These are phyloP conservation scores for Pichia cephalocereana DNA, from an alignment of 805 yeast genomes.

Conservation along the genomic window DNA sequence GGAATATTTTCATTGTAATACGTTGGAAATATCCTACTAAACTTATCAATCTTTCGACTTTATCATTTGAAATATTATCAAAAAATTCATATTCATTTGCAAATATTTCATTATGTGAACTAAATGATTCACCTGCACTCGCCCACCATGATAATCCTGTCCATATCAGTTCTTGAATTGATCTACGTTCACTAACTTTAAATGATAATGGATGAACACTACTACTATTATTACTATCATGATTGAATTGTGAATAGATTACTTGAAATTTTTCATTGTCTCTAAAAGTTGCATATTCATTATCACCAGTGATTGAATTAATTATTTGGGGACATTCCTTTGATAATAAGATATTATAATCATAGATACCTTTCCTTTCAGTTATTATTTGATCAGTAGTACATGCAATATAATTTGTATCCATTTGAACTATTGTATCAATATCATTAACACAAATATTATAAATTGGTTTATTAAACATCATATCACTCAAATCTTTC, in stretches of 20 bases:
- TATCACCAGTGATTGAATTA: slow-evolving; percentile 5
- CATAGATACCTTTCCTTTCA: slow-evolving; percentile 44
- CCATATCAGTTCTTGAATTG: slow-evolving; percentile 56
- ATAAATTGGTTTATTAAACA: slow-evolving; percentile 44
- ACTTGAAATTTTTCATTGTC: slow-evolving; percentile 30
- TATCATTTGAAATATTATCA: slow-evolving; percentile 16
- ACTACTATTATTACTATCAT: neutral
- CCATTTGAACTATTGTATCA: slow-evolving; percentile 22
- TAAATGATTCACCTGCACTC: slow-evolving; percentile 59
- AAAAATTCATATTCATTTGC: slow-evolving; percentile 27
- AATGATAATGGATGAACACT: slow-evolving; percentile 15
- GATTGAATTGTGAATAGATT: slow-evolving; percentile 15
- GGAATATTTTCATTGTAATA: slow-evolving; percentile 35
- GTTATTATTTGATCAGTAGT: slow-evolving; percentile 61
- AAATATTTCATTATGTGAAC: slow-evolving; percentile 29
- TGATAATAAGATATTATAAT: slow-evolving; percentile 29
- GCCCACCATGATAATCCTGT: slow-evolving; percentile 83
- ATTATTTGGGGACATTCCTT: slow-evolving; percentile 13
- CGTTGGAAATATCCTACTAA: slow-evolving; percentile 45
- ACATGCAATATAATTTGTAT: slow-evolving; percentile 42
- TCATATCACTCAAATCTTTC: slow-evolving; percentile 12
- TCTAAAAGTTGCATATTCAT: slow-evolving; percentile 26
- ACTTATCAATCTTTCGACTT: slow-evolving; percentile 19
- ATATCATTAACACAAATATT: slow-evolving; percentile 56
- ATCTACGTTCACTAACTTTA: slow-evolving; percentile 29